A percentile compares a stretch with the other conserved stretches of the same genome.
Evolutionary conservation across 2,329 filamentous ascomycete species (phyloP).

Genomic region (Pseudogymnoascus sp.): DNA sequence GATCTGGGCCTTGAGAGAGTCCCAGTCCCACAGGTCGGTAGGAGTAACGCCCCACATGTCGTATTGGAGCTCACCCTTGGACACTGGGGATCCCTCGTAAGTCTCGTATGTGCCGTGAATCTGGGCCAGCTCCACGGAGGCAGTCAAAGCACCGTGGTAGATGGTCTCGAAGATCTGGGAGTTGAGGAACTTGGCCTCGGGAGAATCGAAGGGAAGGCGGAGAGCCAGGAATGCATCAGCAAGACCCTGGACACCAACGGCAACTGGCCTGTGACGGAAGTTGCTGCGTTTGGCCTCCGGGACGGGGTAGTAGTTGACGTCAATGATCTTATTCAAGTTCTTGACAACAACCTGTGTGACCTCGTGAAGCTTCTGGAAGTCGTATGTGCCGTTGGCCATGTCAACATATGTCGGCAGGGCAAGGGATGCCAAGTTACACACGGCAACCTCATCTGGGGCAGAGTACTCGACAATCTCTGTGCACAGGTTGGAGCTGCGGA

Average conservation of each 20-base stretch:
- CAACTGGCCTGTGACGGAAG: slow-evolving; percentile 92
- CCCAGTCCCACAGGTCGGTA: slow-evolving; percentile 95
- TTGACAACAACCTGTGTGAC: slow-evolving; percentile 86
- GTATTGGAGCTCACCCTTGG: slow-evolving; percentile 92
- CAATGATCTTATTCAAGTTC: slow-evolving; percentile 97
- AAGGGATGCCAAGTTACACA: slow-evolving; percentile 94
- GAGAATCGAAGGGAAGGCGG: slow-evolving; percentile 93
- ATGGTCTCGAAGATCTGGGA: slow-evolving; percentile 99
- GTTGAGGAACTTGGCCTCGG: slow-evolving; percentile 89
- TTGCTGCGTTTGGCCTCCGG: slow-evolving; percentile 91
- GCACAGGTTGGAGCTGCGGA: slow-evolving; percentile 97
- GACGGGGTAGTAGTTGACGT: slow-evolving; percentile 98
- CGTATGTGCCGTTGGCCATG: slow-evolving; percentile 74
- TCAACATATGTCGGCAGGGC: slow-evolving; percentile 89
- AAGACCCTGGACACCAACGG: slow-evolving; percentile 94
- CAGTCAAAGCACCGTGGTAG: slow-evolving; percentile 89
- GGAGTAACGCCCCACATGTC: slow-evolving; percentile 98
- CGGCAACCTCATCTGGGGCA: slow-evolving; percentile 94
- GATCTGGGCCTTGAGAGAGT: slow-evolving; percentile 79
- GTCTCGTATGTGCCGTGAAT: slow-evolving; percentile 78
- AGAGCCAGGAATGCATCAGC: slow-evolving; percentile 97
- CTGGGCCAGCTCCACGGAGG: slow-evolving; percentile 81
- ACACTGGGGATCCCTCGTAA: slow-evolving; percentile 89
- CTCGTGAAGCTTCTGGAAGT: slow-evolving; percentile 96
- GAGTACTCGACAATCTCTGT: slow-evolving; percentile 98